phyloP scores from a whole-genome alignment of 179 eudicot species.

The Patellifolia procumbens region DNA sequence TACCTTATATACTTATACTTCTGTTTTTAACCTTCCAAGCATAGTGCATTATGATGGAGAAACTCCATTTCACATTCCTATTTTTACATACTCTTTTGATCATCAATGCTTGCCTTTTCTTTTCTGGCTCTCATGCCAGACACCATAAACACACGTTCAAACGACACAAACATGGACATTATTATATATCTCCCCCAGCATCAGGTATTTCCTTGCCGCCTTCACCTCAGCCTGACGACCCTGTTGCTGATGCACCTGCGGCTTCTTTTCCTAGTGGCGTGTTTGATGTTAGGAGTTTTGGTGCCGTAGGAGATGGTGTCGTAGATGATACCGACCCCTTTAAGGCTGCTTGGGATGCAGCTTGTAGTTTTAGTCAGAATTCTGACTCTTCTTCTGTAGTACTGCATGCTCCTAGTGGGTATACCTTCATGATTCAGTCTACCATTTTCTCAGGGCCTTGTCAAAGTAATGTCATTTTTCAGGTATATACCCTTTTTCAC shows the following conservation, averaged over 20 bases:
- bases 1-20: too few species aligned
- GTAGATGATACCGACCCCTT: slow-evolving; percentile 72
- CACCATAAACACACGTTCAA: slow-evolving; percentile 46
- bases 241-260: slow-evolving; percentile 44
- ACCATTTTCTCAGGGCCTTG: slow-evolving; percentile 89
- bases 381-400: slow-evolving; percentile 42
- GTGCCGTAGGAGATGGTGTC: slow-evolving; percentile 72
- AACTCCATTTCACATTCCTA: slow-evolving; percentile 23
- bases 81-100: slow-evolving; percentile 35
- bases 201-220: slow-evolving; percentile 55
- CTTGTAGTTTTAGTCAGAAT: slow-evolving; percentile 42
- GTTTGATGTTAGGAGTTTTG: slow-evolving; percentile 58
- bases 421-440: slow-evolving; percentile 77
- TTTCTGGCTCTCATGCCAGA: slow-evolving; percentile 44
- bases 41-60: slow-evolving; percentile 30
- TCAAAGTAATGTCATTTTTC: slow-evolving; percentile 54
- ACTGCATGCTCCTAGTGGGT: slow-evolving; percentile 55
- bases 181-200: slow-evolving; percentile 23
- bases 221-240: slow-evolving; percentile 44
- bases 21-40: slow-evolving; percentile 30
- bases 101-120: slow-evolving; percentile 3
- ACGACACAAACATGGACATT: slow-evolving; percentile 43
- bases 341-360: slow-evolving; percentile 71
- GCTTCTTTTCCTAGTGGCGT: slow-evolving; percentile 22
- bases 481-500: slow-evolving; percentile 42